Conservation (phyloP, 1,284 basidiomycete genomes). For the Vanrija pseudolonga region DNA sequence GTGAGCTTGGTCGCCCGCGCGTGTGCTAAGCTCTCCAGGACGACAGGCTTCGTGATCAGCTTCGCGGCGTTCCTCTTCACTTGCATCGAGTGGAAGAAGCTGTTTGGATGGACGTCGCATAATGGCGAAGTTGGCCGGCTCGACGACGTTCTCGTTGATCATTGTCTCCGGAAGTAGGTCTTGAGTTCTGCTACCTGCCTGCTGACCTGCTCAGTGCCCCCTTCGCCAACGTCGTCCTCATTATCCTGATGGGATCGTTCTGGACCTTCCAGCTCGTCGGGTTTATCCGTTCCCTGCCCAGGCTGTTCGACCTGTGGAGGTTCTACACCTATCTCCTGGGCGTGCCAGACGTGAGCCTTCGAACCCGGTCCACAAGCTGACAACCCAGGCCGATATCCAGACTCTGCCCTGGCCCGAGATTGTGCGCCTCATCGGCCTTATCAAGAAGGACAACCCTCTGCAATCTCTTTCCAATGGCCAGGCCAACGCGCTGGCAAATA, state of each 20-base stretch:
- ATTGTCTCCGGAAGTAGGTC: constrained; percentile 73
- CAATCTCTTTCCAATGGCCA: constrained; percentile 63
- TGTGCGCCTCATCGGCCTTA: constrained; percentile 79
- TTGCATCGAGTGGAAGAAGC: constrained; percentile 85
- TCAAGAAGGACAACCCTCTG: constrained; percentile 83
- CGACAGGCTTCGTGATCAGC: constrained; percentile 84
- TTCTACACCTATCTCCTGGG: constrained; percentile 65
- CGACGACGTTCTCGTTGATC: constrained; percentile 71
- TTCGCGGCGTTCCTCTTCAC: constrained; percentile 95
- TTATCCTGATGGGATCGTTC: constrained; percentile 72
- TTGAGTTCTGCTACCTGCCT: not conserved
- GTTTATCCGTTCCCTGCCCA: constrained; percentile 58
- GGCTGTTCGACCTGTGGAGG: constrained; percentile 84
- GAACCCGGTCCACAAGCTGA: not conserved
- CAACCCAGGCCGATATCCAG: constrained; percentile 86
- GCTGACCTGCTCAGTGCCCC: constrained; percentile 22
- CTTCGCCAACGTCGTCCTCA: constrained; percentile 59
- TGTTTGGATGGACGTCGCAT: constrained; percentile 46
- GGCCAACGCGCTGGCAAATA: constrained; percentile 46
- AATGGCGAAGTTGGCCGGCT: constrained; percentile 53
- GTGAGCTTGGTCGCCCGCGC: constrained; percentile 57
- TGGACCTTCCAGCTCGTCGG: constrained; percentile 61
- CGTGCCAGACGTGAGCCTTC: constrained; percentile 54
- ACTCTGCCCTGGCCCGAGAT: constrained; percentile 96
- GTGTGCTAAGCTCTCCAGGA: constrained; percentile 62